Base-by-base conservation (phyloP, 2,329 filamentous ascomycete genomes). In the Sporothrix schenckii region DNA sequence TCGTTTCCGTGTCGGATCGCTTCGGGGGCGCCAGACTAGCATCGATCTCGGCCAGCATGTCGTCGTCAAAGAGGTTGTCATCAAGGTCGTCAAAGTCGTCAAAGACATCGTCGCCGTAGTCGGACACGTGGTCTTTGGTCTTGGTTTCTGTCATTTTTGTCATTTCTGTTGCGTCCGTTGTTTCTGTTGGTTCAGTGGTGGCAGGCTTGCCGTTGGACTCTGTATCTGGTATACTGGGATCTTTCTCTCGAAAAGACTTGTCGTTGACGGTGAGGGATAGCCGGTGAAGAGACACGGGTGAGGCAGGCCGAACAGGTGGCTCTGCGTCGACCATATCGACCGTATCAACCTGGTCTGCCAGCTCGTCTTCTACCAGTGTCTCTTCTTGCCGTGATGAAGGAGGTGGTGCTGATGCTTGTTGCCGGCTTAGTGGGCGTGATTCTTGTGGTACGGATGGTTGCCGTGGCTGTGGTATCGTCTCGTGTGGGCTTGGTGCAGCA, bases 1-100 rank as follows among this genome's bases (percentile, higher is more conserved):
- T 34, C 47, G 44, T 14, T 21, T 50, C 41, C 11, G 1, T 14
- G 2, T 16, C 14, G 19, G 49, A 34, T 27, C 63, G 4, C 44
- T 44, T 54, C 10, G 66, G 66, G 3, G 70, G 69, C 1, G 61
- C 71, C 2, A 83, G 76, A 54, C 76, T 83, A 2, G 82, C 82
- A 74, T 86, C 86, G 7, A 89, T 79, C 72, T 85, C 82, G 77
- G 87, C 80, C 6, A 90, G 81, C 0, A 84, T 80, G 67, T 89
- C 87, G 56, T 90, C 88, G 74, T 90, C 87, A 54, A 79, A 78
- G 73, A 89, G 86, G 58, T 78, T 77, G 71, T 86, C 85, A 3
- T 82, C 85, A 70, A 87, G 88, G 71, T 88, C 86, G 0, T 66
- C 47, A 66, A 66, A 41, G 54, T 90, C 88, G 74, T 90, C 87